Evolutionary conservation across 345 rosid genomes (phyloP).

Genomic region (Citrus trifoliata): DNA sequence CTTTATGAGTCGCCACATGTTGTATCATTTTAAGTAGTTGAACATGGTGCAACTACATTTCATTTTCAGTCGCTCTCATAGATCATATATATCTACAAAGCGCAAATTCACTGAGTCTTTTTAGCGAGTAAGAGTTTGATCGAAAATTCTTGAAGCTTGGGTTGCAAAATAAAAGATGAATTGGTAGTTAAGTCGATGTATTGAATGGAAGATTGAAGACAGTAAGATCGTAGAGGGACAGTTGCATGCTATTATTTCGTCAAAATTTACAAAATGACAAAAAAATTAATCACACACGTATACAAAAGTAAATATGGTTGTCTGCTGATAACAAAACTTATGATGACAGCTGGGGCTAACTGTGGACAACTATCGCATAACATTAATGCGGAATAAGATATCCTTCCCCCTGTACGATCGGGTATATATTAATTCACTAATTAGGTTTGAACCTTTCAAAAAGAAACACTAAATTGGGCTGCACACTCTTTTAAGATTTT

Average conservation of each 20-base stretch:
- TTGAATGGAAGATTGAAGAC: not conserved
- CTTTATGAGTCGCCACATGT: no score
- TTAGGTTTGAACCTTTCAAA: not conserved
- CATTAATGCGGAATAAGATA: not conserved
- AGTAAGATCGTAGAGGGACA: not conserved
- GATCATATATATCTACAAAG: no score
- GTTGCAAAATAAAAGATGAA: not conserved
- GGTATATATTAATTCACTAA: not conserved
- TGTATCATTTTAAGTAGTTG: no score
- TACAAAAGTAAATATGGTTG: not conserved
- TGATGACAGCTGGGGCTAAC: not conserved
- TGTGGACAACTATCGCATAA: not conserved
- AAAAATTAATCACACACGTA: not conserved
- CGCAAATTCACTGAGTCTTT: no score
- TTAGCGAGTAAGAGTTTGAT: no score
- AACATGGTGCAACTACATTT: no score
- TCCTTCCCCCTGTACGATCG: not conserved
- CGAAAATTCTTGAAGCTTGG: no score
- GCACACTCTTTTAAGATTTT: not conserved
- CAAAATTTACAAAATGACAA: not conserved
- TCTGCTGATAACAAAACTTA: not conserved
- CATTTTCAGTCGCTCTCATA: no score
- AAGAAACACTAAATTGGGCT: not conserved
- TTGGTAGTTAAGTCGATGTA: not conserved
- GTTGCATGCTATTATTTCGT: not conserved